Evolutionary conservation across 805 yeast genomes (phyloP).

Genomic region (Wickerhamiella musiphila): DNA sequence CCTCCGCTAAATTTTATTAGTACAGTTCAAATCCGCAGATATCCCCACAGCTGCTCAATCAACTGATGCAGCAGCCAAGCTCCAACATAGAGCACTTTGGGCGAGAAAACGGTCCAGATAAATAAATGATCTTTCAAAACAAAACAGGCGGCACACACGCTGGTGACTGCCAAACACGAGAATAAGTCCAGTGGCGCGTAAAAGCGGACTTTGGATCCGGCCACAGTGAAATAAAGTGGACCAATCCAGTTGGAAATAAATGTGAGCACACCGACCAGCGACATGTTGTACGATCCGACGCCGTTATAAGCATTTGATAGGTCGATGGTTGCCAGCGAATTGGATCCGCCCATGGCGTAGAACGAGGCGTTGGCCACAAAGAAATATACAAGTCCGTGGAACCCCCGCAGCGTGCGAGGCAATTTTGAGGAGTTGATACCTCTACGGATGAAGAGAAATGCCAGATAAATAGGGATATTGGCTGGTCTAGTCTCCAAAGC

Average conservation of each 20-base stretch:
- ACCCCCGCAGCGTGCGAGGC: slow-evolving; percentile 4
- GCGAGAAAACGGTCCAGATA: slow-evolving; percentile 96
- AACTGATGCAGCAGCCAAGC: slow-evolving; percentile 55
- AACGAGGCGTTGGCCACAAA: slow-evolving; percentile 60
- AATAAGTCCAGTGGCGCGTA: slow-evolving; percentile 11
- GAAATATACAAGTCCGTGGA: slow-evolving; percentile 22
- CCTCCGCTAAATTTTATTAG: too few species aligned
- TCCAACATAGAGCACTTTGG: slow-evolving; percentile 64
- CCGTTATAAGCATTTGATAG: slow-evolving; percentile 89
- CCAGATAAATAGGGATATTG: slow-evolving; percentile 37
- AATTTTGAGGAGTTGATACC: slow-evolving; percentile 7
- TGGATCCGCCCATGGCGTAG: slow-evolving; percentile 79
- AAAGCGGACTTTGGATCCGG: slow-evolving; percentile 16
- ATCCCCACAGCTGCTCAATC: too few species aligned
- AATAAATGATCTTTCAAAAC: slow-evolving; percentile 70
- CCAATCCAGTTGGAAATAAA: slow-evolving; percentile 74
- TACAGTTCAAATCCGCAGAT: too few species aligned
- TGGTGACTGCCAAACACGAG: slow-evolving; percentile 7
- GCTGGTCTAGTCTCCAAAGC: slow-evolving; percentile 38
- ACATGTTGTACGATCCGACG: slow-evolving; percentile 46
- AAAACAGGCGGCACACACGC: slow-evolving; percentile 37
- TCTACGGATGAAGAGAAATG: slow-evolving; percentile 19
- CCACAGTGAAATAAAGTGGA: slow-evolving; percentile 64
- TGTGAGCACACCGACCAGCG: slow-evolving; percentile 59
- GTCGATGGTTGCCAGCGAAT: slow-evolving; percentile 81